Evolutionary conservation across 1,284 basidiomycete species (phyloP).

Genomic region (Pseudozyma flocculosa): DNA sequence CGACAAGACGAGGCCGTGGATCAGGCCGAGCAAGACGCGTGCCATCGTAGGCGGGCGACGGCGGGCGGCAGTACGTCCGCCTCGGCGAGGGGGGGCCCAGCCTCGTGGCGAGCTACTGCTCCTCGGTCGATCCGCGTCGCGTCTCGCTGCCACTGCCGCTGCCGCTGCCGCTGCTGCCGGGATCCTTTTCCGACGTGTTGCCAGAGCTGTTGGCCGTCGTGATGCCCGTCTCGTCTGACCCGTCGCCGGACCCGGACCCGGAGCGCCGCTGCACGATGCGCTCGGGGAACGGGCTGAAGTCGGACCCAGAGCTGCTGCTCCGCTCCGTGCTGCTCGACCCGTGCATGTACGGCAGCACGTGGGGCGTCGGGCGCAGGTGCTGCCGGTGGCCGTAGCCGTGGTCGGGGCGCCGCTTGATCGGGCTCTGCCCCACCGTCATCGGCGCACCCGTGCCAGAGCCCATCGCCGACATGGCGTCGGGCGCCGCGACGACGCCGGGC

Average conservation of each 20-base stretch:
- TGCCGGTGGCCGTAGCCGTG: constrained; percentile 39
- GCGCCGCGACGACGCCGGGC: too few species aligned
- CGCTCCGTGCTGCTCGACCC: constrained; percentile 20
- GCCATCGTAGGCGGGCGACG: too few species aligned
- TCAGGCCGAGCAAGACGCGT: too few species aligned
- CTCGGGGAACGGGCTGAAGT: constrained; percentile 24
- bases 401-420: constrained; percentile 33
- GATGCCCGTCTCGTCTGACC: constrained; percentile 30
- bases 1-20: too few species aligned
- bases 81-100: too few species aligned
- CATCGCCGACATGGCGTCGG: too few species aligned
- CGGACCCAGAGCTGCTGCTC: constrained; percentile 22
- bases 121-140: constrained; percentile 13
- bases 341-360: constrained; percentile 18
- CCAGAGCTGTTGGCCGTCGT: constrained; percentile 29
- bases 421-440: constrained; percentile 12
- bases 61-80: too few species aligned
- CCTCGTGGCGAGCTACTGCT: too few species aligned
- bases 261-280: constrained; percentile 12
- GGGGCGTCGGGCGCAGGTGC: constrained; percentile 27
- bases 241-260: constrained; percentile 23
- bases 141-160: constrained; percentile 22
- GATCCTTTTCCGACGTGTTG: constrained; percentile 38
- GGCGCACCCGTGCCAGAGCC: too few species aligned
- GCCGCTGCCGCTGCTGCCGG: constrained; percentile 16